These are phyloP conservation scores for Oryza australiensis DNA, from an alignment of 176 grass and related monocot genomes.

Conservation along the genomic window DNA sequence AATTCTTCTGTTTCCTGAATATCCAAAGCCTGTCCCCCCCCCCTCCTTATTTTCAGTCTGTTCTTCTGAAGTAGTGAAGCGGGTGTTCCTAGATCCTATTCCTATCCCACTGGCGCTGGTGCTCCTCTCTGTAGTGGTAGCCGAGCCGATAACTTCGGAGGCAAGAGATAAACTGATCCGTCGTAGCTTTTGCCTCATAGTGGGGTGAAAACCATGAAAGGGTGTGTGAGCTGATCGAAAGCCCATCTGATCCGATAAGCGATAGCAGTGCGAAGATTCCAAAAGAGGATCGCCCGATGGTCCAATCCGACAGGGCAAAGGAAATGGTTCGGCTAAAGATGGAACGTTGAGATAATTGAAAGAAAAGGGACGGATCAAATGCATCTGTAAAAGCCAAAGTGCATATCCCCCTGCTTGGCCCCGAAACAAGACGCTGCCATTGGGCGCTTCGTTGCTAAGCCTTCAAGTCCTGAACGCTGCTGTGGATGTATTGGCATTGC, in stretches of 20 bases:
- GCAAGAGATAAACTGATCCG: slow-evolving; percentile 38
- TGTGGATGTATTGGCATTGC: not conserved
- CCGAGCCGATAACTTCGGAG: slow-evolving; percentile 46
- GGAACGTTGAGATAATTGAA: slow-evolving; percentile 24
- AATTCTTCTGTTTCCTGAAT: not conserved
- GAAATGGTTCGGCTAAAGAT: slow-evolving; percentile 34
- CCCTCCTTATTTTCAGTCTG: not conserved
- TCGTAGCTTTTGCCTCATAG: slow-evolving; percentile 18
- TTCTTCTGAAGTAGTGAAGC: not conserved
- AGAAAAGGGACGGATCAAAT: slow-evolving; percentile 2
- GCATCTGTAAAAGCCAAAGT: slow-evolving; percentile 18
- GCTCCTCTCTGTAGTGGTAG: not conserved
- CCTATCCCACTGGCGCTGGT: not conserved
- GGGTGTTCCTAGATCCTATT: slow-evolving; percentile 6
- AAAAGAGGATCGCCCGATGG: slow-evolving; percentile 16
- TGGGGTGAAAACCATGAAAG: slow-evolving; percentile 28
- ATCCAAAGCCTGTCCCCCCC: not conserved
- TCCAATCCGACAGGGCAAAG: slow-evolving; percentile 31
- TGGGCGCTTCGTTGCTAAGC: slow-evolving; percentile 50
- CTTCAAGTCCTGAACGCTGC: slow-evolving; percentile 24
- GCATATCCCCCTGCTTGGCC: slow-evolving; percentile 12
- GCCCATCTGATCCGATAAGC: slow-evolving; percentile 47
- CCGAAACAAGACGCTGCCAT: slow-evolving; percentile 25
- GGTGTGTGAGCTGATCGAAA: not conserved
- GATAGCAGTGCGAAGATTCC: slow-evolving; percentile 44